Percentiles rank a stretch among this genome's conserved stretches.
These are phyloP conservation scores for Karstenula rhodostoma DNA, from an alignment of 2,329 filamentous ascomycete genomes.

Conservation along the genomic window DNA sequence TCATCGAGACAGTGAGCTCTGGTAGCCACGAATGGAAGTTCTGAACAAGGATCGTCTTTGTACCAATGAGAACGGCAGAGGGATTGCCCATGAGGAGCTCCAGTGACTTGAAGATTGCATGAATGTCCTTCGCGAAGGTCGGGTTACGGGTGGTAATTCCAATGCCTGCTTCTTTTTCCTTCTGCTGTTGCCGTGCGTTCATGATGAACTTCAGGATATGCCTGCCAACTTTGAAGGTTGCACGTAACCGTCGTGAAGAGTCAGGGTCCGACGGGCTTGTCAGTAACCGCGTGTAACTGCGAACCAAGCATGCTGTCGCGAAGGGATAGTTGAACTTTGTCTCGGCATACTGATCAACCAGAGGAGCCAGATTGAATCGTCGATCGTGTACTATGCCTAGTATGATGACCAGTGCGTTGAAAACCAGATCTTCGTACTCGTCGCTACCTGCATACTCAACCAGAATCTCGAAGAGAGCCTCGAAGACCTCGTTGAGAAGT, in stretches of 20 bases:
- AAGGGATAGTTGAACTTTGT: conserved; percentile 92
- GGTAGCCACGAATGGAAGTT: conserved; percentile 98
- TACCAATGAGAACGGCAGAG: conserved; percentile 86
- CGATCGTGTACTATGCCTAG: conserved; percentile 94
- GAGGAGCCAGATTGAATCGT: conserved; percentile 86
- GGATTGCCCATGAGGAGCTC: conserved; percentile 89
- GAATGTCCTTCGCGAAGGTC: conserved; percentile 83
- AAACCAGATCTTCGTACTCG: conserved; percentile 91
- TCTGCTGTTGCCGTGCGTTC: conserved; percentile 84
- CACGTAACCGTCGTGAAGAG: conserved; percentile 81
- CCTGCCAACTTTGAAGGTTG: conserved; percentile 92
- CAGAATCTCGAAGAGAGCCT: conserved; percentile 88
- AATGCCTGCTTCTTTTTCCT: conserved; percentile 85
- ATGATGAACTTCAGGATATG: conserved; percentile 96
- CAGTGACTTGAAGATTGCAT: conserved; percentile 87
- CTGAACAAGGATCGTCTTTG: conserved; percentile 92
- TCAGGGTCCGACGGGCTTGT: conserved; percentile 84
- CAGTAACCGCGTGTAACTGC: conserved; percentile 84
- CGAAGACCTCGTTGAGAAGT: conserved; percentile 85
- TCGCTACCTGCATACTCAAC: conserved; percentile 91
- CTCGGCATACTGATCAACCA: conserved; percentile 92
- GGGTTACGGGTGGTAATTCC: conserved; percentile 77
- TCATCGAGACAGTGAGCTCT: conserved; percentile 79
- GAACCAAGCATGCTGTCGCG: conserved; percentile 84
- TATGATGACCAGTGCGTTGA: conserved; percentile 87